Evolutionary conservation across 345 rosid species (phyloP).

Genomic region (Sonneratia caseolaris): DNA sequence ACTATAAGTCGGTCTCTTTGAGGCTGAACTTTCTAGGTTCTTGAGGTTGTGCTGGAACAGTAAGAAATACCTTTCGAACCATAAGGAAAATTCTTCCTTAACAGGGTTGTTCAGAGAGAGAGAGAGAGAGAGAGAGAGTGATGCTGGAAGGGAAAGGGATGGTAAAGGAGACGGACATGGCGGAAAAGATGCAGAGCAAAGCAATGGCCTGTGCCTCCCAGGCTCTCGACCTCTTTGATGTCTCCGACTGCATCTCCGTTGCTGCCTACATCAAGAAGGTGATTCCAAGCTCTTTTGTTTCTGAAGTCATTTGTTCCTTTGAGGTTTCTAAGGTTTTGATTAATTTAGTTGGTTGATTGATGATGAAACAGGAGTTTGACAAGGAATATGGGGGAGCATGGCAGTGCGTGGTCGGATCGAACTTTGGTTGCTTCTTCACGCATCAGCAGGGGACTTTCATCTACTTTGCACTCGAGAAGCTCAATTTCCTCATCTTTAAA

Average conservation of each 20-base stretch:
- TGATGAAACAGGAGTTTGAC: conserved; percentile 30
- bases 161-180: conserved; percentile 85
- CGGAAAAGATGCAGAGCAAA: conserved; percentile 71
- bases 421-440: conserved; percentile 43
- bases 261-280: conserved; percentile 47
- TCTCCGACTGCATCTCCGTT: conserved; percentile 29
- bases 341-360: neutral
- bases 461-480: conserved; percentile 36
- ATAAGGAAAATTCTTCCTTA: neutral
- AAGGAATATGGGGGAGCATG: conserved; percentile 31
- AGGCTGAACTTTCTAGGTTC: neutral
- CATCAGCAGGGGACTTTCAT: conserved; percentile 35
- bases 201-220: conserved; percentile 88
- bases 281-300: neutral
- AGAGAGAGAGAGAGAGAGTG: conserved; percentile 2
- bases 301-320: neutral
- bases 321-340: neutral
- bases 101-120: neutral
- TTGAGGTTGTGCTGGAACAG: neutral
- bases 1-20: neutral
- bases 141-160: conserved; percentile 47
- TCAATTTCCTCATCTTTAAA: conserved; percentile 44
- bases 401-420: conserved; percentile 50
- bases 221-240: conserved; percentile 40
- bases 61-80: no score